phyloP scores from a whole-genome alignment of 78 protist species.

The Creolimax fragrantissima region DNA sequence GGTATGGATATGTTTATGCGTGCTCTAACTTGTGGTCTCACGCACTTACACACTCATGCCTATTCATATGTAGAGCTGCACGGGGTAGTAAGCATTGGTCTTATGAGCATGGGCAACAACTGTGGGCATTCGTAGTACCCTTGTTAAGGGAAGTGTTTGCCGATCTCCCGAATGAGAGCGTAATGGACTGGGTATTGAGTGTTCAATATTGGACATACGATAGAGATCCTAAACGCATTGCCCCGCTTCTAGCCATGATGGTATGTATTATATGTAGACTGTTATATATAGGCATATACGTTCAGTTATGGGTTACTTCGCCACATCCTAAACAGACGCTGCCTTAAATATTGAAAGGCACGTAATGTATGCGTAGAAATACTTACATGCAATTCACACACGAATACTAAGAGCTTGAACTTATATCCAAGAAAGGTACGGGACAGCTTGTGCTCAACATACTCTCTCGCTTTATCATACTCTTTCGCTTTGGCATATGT shows the following conservation, averaged over 20 bases:
- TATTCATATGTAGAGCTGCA: neutral
- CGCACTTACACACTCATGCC: neutral
- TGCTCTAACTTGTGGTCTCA: too few relatives aligned
- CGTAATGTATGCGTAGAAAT: neutral
- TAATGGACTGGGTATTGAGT: neutral
- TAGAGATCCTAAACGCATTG: constrained; percentile 9
- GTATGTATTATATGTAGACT: neutral
- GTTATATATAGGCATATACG: neutral
- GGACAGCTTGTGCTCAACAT: too few relatives aligned
- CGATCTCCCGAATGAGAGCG: neutral
- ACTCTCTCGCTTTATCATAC: too few relatives aligned
- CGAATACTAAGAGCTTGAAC: neutral
- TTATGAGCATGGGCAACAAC: neutral
- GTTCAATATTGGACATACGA: constrained; percentile 7
- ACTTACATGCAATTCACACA: neutral
- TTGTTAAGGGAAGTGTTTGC: neutral
- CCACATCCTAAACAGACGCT: too few relatives aligned
- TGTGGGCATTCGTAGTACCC: neutral
- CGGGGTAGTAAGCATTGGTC: constrained; percentile 32
- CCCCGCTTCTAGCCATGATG: neutral
- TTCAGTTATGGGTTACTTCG: too few relatives aligned
- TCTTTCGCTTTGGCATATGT: too few relatives aligned
- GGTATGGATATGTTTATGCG: too few relatives aligned
- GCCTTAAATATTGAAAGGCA: neutral
- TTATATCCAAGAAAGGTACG: too few relatives aligned